Evolutionary conservation across 202 grass and related monocot species (phyloP).

Genomic region (Tripidium arundinaceum): DNA sequence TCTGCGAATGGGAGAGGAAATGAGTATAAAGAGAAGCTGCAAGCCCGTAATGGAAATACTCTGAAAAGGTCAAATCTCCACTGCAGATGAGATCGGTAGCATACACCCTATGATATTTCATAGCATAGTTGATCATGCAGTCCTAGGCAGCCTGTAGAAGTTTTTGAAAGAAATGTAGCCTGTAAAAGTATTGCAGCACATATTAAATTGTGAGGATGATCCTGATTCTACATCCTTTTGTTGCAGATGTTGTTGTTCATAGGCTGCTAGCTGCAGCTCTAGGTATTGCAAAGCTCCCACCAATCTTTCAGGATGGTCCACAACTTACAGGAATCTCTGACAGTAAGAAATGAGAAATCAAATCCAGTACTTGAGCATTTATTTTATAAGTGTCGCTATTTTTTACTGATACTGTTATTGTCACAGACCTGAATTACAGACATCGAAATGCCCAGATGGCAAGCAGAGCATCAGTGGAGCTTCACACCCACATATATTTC

Average conservation of each 20-base stretch:
- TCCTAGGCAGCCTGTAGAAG: neutral
- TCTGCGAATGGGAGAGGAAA: too few relatives aligned
- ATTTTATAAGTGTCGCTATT: neutral
- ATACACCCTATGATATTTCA: neutral
- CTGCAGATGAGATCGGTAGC: neutral
- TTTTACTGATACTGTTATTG: slow-evolving; percentile 29
- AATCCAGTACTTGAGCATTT: slow-evolving; percentile 1
- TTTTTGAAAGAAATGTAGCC: neutral
- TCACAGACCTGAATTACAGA: slow-evolving; percentile 82
- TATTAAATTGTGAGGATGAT: neutral
- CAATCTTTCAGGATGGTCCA: slow-evolving; percentile 82
- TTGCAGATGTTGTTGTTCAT: slow-evolving; percentile 96
- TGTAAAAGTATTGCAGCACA: slow-evolving; percentile 1
- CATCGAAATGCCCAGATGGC: slow-evolving; percentile 99
- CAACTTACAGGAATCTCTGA: slow-evolving; percentile 84
- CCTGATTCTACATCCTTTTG: slow-evolving; percentile 19
- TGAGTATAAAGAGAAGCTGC: too few relatives aligned
- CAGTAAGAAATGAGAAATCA: slow-evolving; percentile 68
- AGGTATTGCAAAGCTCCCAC: slow-evolving; percentile 88
- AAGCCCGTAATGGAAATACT: too few relatives aligned
- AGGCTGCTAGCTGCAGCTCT: slow-evolving; percentile 93
- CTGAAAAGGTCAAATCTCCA: too few relatives aligned
- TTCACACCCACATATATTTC: slow-evolving; percentile 97
- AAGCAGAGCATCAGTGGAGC: slow-evolving; percentile 91
- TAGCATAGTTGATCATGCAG: neutral